phyloP scores from a whole-genome alignment of 148 eudicot genomes.

The Camellia japonica region DNA sequence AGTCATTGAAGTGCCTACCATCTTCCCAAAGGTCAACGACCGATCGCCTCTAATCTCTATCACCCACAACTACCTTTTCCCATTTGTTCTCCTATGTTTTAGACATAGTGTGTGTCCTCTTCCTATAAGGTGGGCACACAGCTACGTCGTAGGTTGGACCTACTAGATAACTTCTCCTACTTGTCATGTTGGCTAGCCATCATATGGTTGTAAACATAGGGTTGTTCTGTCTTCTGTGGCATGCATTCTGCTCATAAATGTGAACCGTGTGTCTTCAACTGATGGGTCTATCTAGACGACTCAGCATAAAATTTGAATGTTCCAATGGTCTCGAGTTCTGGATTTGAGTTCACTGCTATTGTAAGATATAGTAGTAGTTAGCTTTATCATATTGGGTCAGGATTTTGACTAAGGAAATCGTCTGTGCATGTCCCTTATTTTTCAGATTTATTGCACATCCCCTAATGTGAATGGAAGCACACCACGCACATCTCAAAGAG shows the following conservation, averaged over 20 bases:
- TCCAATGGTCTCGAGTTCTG: neutral
- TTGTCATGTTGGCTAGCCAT: neutral
- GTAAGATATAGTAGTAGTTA: neutral
- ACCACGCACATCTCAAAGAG: no score
- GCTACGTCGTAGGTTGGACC: no score
- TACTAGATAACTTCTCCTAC: neutral
- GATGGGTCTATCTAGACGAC: neutral
- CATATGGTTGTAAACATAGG: neutral
- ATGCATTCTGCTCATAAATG: neutral
- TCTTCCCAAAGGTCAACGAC: no score
- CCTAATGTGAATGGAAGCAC: no score
- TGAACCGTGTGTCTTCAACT: neutral
- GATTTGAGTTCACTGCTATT: neutral
- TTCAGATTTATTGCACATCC: neutral
- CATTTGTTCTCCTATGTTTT: no score
- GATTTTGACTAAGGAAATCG: conserved; percentile 2
- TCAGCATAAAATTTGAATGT: neutral
- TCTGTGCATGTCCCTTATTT: neutral
- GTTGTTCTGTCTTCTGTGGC: neutral
- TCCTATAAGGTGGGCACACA: no score
- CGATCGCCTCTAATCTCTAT: no score
- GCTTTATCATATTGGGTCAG: neutral
- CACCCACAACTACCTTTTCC: no score
- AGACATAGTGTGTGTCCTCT: no score
- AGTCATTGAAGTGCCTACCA: no score